Evolutionary conservation across 768 basidiomycete genomes (phyloP).

Genomic region (Kwoniella sp.): DNA sequence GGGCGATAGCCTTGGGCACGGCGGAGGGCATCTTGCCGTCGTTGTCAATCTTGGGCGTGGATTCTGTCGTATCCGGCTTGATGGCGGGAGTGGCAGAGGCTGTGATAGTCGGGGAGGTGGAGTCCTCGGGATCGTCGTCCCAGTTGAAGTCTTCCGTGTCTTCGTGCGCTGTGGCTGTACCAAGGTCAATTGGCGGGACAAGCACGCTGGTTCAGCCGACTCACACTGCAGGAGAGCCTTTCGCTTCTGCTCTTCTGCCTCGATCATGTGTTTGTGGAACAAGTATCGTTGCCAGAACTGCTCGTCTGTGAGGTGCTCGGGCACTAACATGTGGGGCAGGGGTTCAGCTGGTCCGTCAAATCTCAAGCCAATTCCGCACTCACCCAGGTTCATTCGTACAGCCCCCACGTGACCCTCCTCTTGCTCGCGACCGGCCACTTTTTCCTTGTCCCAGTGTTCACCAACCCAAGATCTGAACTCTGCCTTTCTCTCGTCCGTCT

Average conservation of each 20-base stretch:
- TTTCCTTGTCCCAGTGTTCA: constrained; percentile 41
- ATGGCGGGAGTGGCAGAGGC: too few relatives aligned
- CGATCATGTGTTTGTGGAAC: constrained; percentile 47
- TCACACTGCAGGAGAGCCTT: constrained; percentile 42
- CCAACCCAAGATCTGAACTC: constrained; percentile 36
- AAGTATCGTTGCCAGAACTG: constrained; percentile 50
- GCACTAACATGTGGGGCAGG: constrained; percentile 23
- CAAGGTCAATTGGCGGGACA: neutral
- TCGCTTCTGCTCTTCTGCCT: constrained; percentile 44
- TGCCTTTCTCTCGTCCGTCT: constrained; percentile 36
- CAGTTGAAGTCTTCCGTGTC: constrained; percentile 47
- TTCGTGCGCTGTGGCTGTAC: constrained; percentile 23
- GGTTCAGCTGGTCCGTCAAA: neutral
- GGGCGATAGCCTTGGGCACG: neutral
- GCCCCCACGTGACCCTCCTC: constrained; percentile 39
- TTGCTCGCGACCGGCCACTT: constrained; percentile 17
- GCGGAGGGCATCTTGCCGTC: constrained; percentile 11
- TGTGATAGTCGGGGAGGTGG: neutral
- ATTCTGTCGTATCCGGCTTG: constrained; percentile 1
- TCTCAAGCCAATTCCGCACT: constrained; percentile 2
- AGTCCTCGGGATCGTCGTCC: constrained; percentile 45
- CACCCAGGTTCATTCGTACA: constrained; percentile 43
- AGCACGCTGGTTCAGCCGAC: neutral
- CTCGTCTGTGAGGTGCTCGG: constrained; percentile 40
- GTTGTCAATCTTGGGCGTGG: constrained; percentile 12